Evolutionary conservation across 1,284 basidiomycete genomes (phyloP).

Genomic region (Fomitopsis betulina): DNA sequence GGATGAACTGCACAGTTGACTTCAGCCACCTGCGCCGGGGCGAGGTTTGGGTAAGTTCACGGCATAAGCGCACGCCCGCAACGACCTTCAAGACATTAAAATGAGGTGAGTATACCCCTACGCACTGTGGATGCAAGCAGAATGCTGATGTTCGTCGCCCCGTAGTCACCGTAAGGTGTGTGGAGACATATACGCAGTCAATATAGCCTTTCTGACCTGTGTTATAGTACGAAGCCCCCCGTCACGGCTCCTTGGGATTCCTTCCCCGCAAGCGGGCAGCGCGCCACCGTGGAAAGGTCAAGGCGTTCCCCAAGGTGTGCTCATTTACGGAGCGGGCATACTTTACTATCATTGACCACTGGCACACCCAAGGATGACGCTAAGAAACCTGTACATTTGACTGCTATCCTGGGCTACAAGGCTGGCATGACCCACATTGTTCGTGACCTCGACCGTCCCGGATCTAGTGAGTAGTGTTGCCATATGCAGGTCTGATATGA

Average conservation of each 20-base stretch:
- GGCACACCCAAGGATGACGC: conserved; percentile 80
- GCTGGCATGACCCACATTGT: conserved; percentile 99
- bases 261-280: conserved; percentile 93
- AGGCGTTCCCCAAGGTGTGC: conserved; percentile 92
- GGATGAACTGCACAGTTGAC: conserved; percentile 30
- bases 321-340: not conserved
- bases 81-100: conserved; percentile 32
- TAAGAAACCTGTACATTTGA: conserved; percentile 99
- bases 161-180: conserved; percentile 39
- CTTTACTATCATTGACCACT: not conserved
- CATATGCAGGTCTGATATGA: conserved; percentile 1
- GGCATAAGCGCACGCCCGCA: conserved; percentile 16
- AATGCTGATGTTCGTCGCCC: not conserved
- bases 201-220: not conserved
- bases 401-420: conserved; percentile 99
- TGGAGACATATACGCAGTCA: conserved; percentile 7
- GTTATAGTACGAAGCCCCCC: conserved; percentile 87
- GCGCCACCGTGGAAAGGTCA: conserved; percentile 96
- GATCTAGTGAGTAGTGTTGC: conserved; percentile 73
- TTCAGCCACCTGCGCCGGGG: conserved; percentile 28
- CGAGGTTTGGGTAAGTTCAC: conserved; percentile 7
- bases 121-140: not conserved
- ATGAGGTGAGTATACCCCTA: conserved; percentile 33
- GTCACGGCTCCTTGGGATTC: conserved; percentile 92
- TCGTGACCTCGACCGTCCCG: conserved; percentile 98